phyloP scores from a whole-genome alignment of 129 eudicot genomes.

The Chrysanthemum lavandulifolium region DNA sequence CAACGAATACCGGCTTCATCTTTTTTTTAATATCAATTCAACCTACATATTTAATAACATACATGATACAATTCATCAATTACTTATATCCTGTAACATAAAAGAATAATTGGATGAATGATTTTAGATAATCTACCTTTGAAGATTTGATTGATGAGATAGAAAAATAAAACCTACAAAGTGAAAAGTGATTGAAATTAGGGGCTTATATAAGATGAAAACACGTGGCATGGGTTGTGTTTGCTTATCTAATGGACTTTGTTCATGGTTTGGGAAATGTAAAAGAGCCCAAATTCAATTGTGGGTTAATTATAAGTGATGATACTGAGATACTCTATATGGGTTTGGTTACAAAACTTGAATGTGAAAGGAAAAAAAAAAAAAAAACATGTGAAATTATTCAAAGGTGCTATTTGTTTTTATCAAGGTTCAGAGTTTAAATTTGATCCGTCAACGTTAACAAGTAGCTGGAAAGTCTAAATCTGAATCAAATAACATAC shows the following conservation, averaged over 20 bases:
- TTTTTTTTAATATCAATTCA: not conserved
- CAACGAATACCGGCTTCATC: slow-evolving; percentile 88
- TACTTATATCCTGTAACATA: not conserved
- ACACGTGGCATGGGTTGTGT: not conserved
- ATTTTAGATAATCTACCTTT: not conserved
- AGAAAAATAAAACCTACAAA: not conserved
- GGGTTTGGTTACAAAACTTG: too few relatives aligned
- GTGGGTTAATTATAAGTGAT: too few relatives aligned
- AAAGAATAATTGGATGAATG: not conserved
- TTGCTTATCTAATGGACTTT: not conserved
- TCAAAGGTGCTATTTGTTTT: too few relatives aligned
- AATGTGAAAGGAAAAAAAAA: too few relatives aligned
- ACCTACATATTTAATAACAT: not conserved
- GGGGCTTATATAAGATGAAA: not conserved
- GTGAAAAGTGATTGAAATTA: not conserved
- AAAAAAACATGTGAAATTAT: too few relatives aligned
- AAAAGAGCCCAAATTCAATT: not conserved
- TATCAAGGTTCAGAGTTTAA: too few relatives aligned
- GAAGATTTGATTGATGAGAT: not conserved
- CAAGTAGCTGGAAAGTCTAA: too few relatives aligned
- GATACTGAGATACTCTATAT: too few relatives aligned
- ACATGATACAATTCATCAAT: not conserved
- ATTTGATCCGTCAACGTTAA: too few relatives aligned
- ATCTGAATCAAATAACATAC: too few relatives aligned
- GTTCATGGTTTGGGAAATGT: not conserved